Conservation (phyloP, 257 asterid genomes). For the Phtheirospermum japonicum region DNA sequence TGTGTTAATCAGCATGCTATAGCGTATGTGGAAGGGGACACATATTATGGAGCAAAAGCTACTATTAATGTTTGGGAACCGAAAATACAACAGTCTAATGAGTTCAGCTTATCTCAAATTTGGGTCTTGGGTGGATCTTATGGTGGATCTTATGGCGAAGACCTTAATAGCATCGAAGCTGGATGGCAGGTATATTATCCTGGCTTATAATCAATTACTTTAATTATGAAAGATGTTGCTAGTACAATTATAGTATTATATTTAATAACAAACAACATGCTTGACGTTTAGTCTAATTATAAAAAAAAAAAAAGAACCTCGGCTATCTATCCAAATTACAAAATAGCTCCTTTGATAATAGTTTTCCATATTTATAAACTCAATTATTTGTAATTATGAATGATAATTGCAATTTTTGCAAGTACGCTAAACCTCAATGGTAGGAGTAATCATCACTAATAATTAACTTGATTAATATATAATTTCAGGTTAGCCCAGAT, state of each 20-base stretch:
- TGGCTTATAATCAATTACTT: not conserved
- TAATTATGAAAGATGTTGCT: not conserved
- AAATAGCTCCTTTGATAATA: not conserved
- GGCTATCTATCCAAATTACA: not conserved
- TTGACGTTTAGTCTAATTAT: not conserved
- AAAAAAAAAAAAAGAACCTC: not conserved
- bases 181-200: conserved; percentile 76
- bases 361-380: not conserved
- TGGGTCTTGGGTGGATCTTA: conserved; percentile 87
- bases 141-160: no score
- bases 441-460: not conserved
- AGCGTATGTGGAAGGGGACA: conserved; percentile 80
- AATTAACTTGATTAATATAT: not conserved
- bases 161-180: conserved; percentile 91
- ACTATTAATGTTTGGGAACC: conserved; percentile 91
- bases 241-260: not conserved
- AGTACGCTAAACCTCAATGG: not conserved
- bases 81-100: conserved; percentile 72
- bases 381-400: no score
- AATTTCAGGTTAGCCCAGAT: conserved; percentile 63
- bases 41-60: conserved; percentile 75
- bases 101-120: conserved; percentile 82
- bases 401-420: no score
- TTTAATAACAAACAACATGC: not conserved
- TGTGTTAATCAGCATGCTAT: conserved; percentile 65